Evolutionary conservation across 1,284 basidiomycete species (phyloP), one percentile per base, ranked within the genome.

Genomic region (Puccinia hordei): DNA sequence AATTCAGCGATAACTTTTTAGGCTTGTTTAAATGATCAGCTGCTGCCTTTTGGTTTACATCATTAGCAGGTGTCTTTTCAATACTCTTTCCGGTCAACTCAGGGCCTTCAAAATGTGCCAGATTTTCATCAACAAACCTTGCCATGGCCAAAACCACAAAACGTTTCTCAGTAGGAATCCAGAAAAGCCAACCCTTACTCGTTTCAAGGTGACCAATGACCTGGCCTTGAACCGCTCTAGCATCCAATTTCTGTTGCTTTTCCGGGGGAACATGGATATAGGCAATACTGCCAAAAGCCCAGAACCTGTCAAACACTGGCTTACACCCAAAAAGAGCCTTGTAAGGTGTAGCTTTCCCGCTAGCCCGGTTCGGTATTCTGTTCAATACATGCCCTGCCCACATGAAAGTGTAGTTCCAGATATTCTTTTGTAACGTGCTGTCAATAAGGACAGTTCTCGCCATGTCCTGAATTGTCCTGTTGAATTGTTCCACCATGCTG

Each of bases 171-270:
- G 6, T 8, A 0, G 74, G 74, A 4, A 51, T 33, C 41, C 46
- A 76, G 17, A 76, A 76, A 1, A 46, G n/a, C 74, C 74, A 76
- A 0, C 74, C 74, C 35, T 75, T 75, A 10, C 57, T 63, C 8
- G 3, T 19, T 35, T 49, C 73, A n/a, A 63, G 22, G 38, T 65
- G 30, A 19, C 6, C 41, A 1, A 76, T 44, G 8, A 76, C 59
- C 6, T n/a, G 6, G 1, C 61, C 59, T 12, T 27, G 9, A 1
- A 24, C 2, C 0, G 74, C 74, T 2, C 61, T 0, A 3, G 51
- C 49, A 53, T 76, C 46, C 6, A 76, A 24, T 46, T 74, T 74
- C 15, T 44, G 0, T 0, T 35, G 27, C 46, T 74, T 63, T 38
- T 74, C 57, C 4, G 5, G 27, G 1, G 73, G 73, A 30, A 74